Base-by-base conservation (phyloP, 768 basidiomycete species). In the Holtermannia corniformis region DNA sequence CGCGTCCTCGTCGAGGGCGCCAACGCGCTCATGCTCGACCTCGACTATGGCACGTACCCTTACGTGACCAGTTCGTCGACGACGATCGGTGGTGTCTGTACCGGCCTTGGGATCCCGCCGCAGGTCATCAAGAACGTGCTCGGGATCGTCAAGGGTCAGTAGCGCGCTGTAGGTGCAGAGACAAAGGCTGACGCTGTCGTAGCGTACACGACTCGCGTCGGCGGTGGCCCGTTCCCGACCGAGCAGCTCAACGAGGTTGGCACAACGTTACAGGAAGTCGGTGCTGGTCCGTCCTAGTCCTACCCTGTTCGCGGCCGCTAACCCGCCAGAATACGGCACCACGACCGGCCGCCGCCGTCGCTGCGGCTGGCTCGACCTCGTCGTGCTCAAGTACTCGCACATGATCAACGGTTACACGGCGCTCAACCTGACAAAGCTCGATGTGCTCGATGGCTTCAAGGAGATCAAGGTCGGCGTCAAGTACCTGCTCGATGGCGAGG, bases 31-130 rank as follows among this genome's bases (percentile, higher is more conserved):
- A 95, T 99, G 95, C 84, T 99, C 53, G 95, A 99, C 69, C 77
- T 99, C 59, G 95, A 99, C 74, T 91, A 86, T 67, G 95, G 95
- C 23, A 99, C 95, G 3, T 99, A 99, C 73, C 95, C 95, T 1
- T 99, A 78, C 72, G 95, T 99, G 57, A 99, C 95, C 0, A 93
- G 90, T 10, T 92, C 89, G 0, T 83, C 87, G 7, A 97, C 95
- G 7, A 78, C 83, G 26, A 85, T 97, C 53, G 95, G 95, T 25
- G 95, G 95, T 47, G 90, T 96, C 28, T 90, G 87, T 75, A 97
- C 92, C 14, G 95, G 95, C 27, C 81, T 99, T n/a, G 95, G 91
- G 48, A 84, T 99, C 46, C 93, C 95, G 2, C 91, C 95, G 4
- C 84, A 84, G 74, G 74, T 80, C 59, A 83, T 99, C 58, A 87